Evolutionary conservation across 805 yeast genomes (phyloP), one percentile per base, ranked within the genome.

Genomic region (Ogataea pini): DNA sequence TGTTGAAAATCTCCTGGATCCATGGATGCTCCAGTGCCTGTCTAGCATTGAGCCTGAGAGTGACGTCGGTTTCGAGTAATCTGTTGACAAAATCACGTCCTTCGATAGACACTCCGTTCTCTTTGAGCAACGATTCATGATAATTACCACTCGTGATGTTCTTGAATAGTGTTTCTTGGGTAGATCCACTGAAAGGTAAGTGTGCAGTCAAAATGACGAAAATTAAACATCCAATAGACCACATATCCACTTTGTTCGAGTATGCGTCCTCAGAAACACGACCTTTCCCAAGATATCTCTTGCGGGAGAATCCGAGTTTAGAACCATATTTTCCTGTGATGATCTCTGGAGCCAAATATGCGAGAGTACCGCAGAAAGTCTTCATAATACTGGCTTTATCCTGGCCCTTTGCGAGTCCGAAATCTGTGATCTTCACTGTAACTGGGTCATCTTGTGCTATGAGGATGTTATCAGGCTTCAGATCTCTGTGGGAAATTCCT

Each of bases 271-370:
- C 69, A 10, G 58, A 47, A 12, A 57, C 59, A 33, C 62, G 58
- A 7, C 70, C 70, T 43, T 66, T 66, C 9, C 70, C 70, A 24
- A 67, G 41, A 39, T 66, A 65, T 37, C 69, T 46, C 42, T 56
- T 61, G 36, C 49, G 60, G 7, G 55, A 48, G 36, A 48, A 50
- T 2, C 50, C 54, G 31, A 54, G 72, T 60, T 55, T 48, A 12
- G 49, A 24, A 16, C 78, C 82, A 56, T 72, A 76, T 50, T 79
- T 79, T 2, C 83, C 83, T 4, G 79, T 72, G 25, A 80, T 76
- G 7, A 94, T 89, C 65, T 94, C 99, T 0, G 99, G 99, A 0
- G 99, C 99, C 42, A 94, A 86, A 61, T 94, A 94, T 1, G 98
- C 97, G 54, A 94, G 67, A 0, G 99, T 94, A 1, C 99, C 99